phyloP scores from a whole-genome alignment of 306 rosid species.

The Pyrus bretschneideri region DNA sequence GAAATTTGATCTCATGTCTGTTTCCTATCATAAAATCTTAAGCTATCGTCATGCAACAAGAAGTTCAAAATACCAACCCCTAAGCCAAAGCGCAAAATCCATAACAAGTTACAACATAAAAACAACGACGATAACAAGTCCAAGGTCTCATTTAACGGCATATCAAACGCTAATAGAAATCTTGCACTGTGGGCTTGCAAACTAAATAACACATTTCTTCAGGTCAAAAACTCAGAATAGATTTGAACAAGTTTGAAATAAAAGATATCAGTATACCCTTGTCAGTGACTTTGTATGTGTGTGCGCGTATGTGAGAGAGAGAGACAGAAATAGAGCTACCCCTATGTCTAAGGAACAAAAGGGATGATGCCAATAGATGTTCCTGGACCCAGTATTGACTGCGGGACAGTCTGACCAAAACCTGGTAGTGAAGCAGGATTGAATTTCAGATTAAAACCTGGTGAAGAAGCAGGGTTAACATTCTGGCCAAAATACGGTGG shows the following conservation, averaged over 20 bases:
- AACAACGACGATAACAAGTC: not conserved
- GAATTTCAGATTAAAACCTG: not conserved
- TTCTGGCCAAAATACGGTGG: not conserved
- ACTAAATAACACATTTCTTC: not conserved
- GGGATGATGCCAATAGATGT: slow-evolving; percentile 4
- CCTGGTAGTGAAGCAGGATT: not conserved
- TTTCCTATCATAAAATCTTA: not conserved
- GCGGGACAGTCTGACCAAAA: not conserved
- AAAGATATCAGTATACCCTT: not conserved
- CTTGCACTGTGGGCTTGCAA: not conserved
- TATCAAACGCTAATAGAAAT: not conserved
- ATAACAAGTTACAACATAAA: not conserved
- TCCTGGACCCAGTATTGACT: not conserved
- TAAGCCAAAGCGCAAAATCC: not conserved
- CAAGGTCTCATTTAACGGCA: not conserved
- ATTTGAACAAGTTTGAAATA: not conserved
- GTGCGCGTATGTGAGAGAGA: not conserved
- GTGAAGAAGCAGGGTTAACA: not conserved
- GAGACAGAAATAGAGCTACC: not conserved
- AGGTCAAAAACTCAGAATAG: not conserved
- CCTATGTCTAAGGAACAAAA: not conserved
- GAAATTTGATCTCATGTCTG: not conserved
- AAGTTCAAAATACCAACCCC: not conserved
- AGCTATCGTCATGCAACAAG: not conserved
- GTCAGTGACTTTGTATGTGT: not conserved